Evolutionary conservation across 1,284 basidiomycete species (phyloP).

Genomic region (Puccinia coronata): DNA sequence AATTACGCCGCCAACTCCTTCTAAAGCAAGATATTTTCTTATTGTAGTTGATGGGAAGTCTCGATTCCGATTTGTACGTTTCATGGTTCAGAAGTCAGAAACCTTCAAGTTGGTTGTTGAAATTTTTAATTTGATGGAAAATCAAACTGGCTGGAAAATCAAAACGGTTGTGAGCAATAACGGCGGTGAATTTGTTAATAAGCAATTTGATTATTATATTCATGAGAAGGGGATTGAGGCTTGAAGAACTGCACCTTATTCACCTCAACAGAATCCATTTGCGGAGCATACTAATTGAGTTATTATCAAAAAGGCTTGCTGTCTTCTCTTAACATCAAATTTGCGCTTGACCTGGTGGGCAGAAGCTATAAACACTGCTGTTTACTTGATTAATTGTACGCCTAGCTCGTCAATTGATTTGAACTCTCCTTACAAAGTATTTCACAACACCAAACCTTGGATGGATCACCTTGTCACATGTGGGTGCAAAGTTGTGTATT

Average conservation of each 20-base stretch:
- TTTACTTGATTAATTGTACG: constrained; percentile 9
- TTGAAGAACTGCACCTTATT: background rate
- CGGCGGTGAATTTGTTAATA: constrained; percentile 21
- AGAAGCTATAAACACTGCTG: background rate
- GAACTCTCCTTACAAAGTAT: background rate
- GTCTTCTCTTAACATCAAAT: background rate
- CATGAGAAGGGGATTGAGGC: background rate
- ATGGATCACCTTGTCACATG: background rate
- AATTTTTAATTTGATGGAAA: constrained; percentile 15
- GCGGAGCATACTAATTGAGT: background rate
- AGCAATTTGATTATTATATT: background rate
- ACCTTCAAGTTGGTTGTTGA: background rate
- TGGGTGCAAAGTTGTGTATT: constrained; percentile 18
- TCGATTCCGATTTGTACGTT: background rate
- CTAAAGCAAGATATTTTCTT: background rate
- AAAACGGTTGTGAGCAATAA: background rate
- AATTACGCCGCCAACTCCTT: background rate
- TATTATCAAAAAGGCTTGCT: background rate
- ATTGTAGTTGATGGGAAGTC: constrained; percentile 15
- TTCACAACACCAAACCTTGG: background rate
- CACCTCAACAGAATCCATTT: constrained; percentile 1
- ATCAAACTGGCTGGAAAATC: background rate
- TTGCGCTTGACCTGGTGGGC: background rate
- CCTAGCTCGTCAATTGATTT: background rate
- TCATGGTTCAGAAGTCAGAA: background rate